These are phyloP conservation scores for Biscogniauxia marginata DNA, from an alignment of 2,329 filamentous ascomycete genomes.

Conservation along the genomic window DNA sequence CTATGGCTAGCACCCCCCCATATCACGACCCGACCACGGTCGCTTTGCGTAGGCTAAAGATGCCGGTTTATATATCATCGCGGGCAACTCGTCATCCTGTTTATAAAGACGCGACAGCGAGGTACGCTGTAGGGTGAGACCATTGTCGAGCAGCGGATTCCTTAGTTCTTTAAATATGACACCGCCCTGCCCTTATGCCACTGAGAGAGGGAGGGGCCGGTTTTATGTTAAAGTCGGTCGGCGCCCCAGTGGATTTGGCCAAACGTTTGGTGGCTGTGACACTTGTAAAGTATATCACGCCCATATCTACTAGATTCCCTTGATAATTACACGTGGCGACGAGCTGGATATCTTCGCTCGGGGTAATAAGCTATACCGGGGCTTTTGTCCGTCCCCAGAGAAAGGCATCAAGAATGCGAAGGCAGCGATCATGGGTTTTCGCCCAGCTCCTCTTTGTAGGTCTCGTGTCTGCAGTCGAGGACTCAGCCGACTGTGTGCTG, in stretches of 20 bases:
- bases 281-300: background rate
- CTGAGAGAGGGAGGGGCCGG: background rate
- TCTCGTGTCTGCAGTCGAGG: constrained; percentile 16
- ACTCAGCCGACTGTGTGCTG: constrained; percentile 17
- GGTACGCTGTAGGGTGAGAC: background rate
- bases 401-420: constrained; percentile 18
- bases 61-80: constrained; percentile 14
- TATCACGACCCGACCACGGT: background rate
- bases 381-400: no score
- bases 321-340: no score
- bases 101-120: constrained; percentile 3
- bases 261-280: no score
- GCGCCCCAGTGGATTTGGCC: no score
- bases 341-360: background rate
- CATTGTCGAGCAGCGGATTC: constrained; percentile 7
- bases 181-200: constrained; percentile 1
- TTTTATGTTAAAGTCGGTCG: no score
- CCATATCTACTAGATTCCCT: background rate
- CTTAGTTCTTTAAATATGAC: constrained; percentile 8
- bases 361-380: background rate
- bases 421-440: constrained; percentile 16
- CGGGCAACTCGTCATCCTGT: background rate
- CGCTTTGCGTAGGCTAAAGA: constrained; percentile 16
- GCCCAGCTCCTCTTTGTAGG: constrained; percentile 19
- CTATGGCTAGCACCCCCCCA: no score